Conservation (phyloP, 1,284 basidiomycete species). For the Boletus hoseneyae region DNA sequence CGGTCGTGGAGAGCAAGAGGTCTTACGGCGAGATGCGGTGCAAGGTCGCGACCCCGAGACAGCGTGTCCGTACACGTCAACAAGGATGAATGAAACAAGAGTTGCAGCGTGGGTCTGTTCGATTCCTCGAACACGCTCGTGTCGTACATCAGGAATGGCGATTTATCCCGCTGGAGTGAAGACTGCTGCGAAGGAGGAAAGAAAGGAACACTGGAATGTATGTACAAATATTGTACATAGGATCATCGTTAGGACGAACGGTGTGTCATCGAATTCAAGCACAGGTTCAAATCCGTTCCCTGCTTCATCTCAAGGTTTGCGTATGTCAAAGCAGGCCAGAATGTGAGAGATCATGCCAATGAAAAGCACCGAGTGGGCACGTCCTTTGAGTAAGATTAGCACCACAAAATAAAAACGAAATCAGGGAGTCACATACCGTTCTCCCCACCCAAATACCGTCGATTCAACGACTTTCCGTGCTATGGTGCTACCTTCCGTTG, state of each 20-base stretch:
- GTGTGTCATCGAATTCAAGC: background rate
- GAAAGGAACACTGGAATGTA: no score
- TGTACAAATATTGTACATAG: no score
- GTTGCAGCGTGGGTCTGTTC: no score
- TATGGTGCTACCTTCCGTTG: background rate
- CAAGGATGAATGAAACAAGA: no score
- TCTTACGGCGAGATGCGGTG: no score
- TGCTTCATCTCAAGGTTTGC: background rate
- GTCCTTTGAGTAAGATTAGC: background rate
- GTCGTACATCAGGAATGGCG: no score
- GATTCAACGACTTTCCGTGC: background rate
- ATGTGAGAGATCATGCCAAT: background rate
- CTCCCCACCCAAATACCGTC: background rate
- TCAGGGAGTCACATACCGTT: background rate
- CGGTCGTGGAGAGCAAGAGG: no score
- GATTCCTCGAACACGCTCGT: no score
- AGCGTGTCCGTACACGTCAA: no score
- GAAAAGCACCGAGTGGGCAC: background rate
- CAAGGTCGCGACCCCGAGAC: no score
- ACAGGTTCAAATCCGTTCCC: background rate
- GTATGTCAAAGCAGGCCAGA: background rate
- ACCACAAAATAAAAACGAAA: background rate
- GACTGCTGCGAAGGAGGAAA: no score
- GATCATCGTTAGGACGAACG: background rate
- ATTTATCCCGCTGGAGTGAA: no score